Evolutionary conservation across 2,329 filamentous ascomycete species (phyloP), one percentile per base, ranked within the genome.

Genomic region (Cordyceps sp.): DNA sequence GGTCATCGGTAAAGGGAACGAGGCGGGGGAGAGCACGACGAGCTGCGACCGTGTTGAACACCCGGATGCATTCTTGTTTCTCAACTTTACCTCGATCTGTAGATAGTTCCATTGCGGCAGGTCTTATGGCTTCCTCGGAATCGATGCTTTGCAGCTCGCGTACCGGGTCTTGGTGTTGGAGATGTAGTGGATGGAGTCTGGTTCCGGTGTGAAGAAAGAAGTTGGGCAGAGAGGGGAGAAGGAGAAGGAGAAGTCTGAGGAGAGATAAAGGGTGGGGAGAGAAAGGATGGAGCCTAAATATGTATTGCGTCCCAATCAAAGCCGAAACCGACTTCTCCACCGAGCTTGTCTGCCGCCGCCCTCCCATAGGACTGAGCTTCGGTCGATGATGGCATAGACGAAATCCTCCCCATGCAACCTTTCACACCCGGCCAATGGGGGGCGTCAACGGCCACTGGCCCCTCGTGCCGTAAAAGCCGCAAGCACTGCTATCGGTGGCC

Each of bases 1-100:
- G n/a, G n/a, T n/a, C n/a, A n/a, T 6, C 28, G 14, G 6, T 5
- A n/a, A 24, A 16, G 33, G n/a, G 16, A 23, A 28, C 28, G 19
- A 7, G 10, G 14, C 26, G 33, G n/a, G 26, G 8, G 26, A n/a
- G 22, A 27, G 14, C 25, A 15, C 5, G 6, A 30, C 13, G 18
- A 14, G 32, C 37, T 17, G 22, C 23, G 28, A 23, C 21, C 38
- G 40, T 44, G 48, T 34, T 42, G 45, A 59, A 59, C 58, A 61
- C 58, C 58, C 58, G 58, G 55, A 49, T 61, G 58, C 58, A 47
- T 52, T 56, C 54, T 57, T 55, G 40, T 39, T 41, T 16, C 14
- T 19, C 37, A 50, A 56, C 56, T 52, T 61, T 61, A 61, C 58
- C 58, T 61, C 53, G 58, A 60, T 54, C 48, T 47, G 41, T 38